phyloP scores from a whole-genome alignment of 2,329 filamentous ascomycete genomes.

The Beauveria australis region DNA sequence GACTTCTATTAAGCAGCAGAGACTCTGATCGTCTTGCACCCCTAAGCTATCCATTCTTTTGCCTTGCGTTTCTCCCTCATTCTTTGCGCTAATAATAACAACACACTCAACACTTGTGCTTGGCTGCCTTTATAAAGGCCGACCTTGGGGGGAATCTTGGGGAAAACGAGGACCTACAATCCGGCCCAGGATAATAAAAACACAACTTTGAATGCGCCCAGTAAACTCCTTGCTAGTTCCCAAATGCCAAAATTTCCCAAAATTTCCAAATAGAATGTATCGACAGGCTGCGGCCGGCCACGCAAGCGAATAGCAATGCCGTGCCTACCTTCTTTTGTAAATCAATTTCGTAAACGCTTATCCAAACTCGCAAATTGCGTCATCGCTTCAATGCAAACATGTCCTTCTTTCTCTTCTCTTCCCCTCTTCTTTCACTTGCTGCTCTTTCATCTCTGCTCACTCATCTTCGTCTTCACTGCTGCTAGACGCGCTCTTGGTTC shows the following conservation, averaged over 20 bases:
- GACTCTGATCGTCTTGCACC: not conserved
- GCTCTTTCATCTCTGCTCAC: not conserved
- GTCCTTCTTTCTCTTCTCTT: not conserved
- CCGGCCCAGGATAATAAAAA: not conserved
- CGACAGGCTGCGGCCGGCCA: not conserved
- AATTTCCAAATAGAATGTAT: not conserved
- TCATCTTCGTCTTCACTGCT: conserved; percentile 6
- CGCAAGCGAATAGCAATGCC: too few species aligned
- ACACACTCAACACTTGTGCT: not conserved
- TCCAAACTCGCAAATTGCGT: not conserved
- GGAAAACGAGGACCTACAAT: not conserved
- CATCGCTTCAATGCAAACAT: not conserved
- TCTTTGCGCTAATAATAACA: conserved; percentile 1
- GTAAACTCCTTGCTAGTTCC: conserved; percentile 1
- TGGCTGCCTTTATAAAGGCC: not conserved
- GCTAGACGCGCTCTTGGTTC: conserved; percentile 25
- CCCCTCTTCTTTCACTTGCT: not conserved
- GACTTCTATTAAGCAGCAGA: not conserved
- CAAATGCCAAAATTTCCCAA: not conserved
- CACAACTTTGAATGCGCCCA: not conserved
- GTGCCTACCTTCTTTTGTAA: not conserved
- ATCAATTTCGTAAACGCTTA: not conserved
- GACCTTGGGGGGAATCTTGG: not conserved
- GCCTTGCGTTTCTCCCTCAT: not conserved
- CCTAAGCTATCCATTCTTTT: not conserved